Evolutionary conservation across 2,329 filamentous ascomycete genomes (phyloP).

Genomic region (Rhynchosporium agropyri): DNA sequence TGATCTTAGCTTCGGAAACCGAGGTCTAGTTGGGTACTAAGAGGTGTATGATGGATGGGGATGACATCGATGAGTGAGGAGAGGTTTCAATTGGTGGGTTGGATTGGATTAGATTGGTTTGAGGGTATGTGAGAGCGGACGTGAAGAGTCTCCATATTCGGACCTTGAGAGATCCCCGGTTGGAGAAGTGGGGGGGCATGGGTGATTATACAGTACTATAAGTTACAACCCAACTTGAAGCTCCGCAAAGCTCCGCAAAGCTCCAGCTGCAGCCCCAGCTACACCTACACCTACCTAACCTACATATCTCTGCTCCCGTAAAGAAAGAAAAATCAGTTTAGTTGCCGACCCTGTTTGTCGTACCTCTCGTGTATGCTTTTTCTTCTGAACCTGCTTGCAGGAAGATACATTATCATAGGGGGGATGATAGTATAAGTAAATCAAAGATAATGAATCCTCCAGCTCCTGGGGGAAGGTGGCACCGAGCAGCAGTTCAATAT

Average conservation of each 20-base stretch:
- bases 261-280: background rate
- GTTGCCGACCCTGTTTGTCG: too few relatives aligned
- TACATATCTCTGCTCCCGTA: too few relatives aligned
- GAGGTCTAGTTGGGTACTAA: constrained; percentile 4
- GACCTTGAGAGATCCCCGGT: background rate
- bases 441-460: too few relatives aligned
- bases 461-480: too few relatives aligned
- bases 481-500: too few relatives aligned
- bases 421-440: too few relatives aligned
- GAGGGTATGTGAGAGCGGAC: background rate
- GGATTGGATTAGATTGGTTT: background rate
- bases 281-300: too few relatives aligned
- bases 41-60: background rate
- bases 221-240: background rate
- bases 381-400: too few relatives aligned
- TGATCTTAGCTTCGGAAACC: background rate
- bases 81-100: background rate
- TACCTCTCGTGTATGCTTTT: too few relatives aligned
- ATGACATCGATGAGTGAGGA: constrained; percentile 13
- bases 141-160: background rate
- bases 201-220: too few relatives aligned
- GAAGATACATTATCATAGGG: too few relatives aligned
- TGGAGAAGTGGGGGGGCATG: background rate
- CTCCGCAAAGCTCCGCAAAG: background rate
- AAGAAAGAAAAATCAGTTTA: too few relatives aligned